Base-by-base conservation (phyloP, 2,329 filamentous ascomycete species). In the Tothia fuscella region DNA sequence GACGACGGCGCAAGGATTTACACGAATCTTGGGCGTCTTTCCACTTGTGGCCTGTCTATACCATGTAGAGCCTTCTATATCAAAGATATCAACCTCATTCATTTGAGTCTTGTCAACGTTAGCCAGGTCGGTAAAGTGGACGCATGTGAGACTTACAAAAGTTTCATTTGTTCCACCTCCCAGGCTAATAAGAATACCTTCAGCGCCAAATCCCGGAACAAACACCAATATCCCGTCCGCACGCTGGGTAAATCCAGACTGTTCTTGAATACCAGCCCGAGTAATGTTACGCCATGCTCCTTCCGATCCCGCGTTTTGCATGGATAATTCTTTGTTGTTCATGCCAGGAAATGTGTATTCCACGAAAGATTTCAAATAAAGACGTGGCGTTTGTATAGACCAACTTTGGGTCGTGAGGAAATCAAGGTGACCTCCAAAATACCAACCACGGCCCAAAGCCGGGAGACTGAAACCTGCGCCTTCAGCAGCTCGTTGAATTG, bases 11-110 rank as follows among this genome's bases (percentile, higher is more conserved):
- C 85, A 91, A 0, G 54, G 80, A 68, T 68, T 81, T 56, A 61
- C 82, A 55, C 59, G 72, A 57, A 63, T 76, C 0, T 70, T 63
- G 0, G 80, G 79, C 3, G 68, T 70, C 0, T 67, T 66, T 2
- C 73, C 76, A 3, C 65, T 67, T 0, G 82, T 84, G 3, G 71
- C 63, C 56, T 91, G 84, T 50, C 77, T 79, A 54, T 82, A 84
- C 84, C 84, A 91, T 5, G 66, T 71, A 3, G 72, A 68, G 22
- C 62, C 71, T 3, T 74, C 80, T 44, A 89, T 74, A 52, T 91
- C 84, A 56, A 85, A 91, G n/a, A 89, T 74, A 49, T 88, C 80
- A 29, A 88, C 78, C 13, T 74, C 70, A 37, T 78, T 86, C 64
- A 89, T 87, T 13, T 70, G 66, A 0, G 71, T 74, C 68, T 71